Percentiles rank a stretch among this genome's conserved stretches.
Evolutionary conservation across 768 basidiomycete species (phyloP).

Genomic region (Coprinellus micaceus): DNA sequence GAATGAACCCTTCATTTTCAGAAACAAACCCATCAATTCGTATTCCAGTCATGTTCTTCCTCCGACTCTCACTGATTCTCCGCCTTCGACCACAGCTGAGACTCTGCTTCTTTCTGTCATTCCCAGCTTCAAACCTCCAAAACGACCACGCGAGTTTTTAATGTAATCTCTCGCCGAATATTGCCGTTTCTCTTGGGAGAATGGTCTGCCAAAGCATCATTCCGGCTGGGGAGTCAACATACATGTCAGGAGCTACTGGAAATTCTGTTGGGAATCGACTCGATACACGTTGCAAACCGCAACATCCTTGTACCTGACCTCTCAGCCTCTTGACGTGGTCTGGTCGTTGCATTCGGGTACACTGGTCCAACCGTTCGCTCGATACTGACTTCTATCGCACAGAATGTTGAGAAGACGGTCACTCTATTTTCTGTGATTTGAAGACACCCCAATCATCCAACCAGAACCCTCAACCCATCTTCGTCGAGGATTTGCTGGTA

Average conservation of each 20-base stretch:
- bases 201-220: neutral
- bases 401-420: neutral
- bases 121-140: neutral
- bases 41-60: neutral
- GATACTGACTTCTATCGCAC: neutral
- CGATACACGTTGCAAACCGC: neutral
- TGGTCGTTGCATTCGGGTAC: neutral
- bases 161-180: neutral
- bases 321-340: neutral
- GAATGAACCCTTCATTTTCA: neutral
- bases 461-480: too few relatives aligned
- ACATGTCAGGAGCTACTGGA: neutral
- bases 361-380: neutral
- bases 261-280: neutral
- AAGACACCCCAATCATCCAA: too few relatives aligned
- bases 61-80: neutral
- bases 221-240: neutral
- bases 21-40: neutral
- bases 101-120: neutral
- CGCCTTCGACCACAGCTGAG: too few relatives aligned
- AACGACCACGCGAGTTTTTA: neutral
- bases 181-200: neutral
- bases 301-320: neutral
- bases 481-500: too few relatives aligned
- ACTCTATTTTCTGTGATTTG: neutral